phyloP scores from a whole-genome alignment of 1,284 basidiomycete genomes.

The Cutaneotrichosporon cavernicola region DNA sequence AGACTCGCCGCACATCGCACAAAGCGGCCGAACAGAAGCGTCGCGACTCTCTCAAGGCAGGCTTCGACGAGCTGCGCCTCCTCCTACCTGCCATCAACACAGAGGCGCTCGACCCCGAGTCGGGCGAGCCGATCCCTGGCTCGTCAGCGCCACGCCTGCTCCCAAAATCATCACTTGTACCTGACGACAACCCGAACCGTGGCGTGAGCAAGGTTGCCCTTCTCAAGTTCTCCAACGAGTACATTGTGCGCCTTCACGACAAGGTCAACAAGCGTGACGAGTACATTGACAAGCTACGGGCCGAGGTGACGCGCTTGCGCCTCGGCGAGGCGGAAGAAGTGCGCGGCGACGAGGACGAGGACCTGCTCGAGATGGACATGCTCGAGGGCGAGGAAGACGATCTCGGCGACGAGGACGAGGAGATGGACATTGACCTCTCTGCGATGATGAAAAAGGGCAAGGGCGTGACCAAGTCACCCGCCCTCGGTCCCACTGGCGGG shows the following conservation, averaged over 20 bases:
- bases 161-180: slow-evolving; percentile 66
- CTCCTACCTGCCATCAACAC: slow-evolving; percentile 77
- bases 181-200: slow-evolving; percentile 83
- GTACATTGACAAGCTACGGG: slow-evolving; percentile 70
- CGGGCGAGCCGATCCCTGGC: slow-evolving; percentile 70
- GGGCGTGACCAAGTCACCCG: slow-evolving; percentile 5
- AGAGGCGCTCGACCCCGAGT: slow-evolving; percentile 67
- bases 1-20: slow-evolving; percentile 73
- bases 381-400: slow-evolving; percentile 41
- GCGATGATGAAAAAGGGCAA: slow-evolving; percentile 5
- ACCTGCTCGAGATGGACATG: slow-evolving; percentile 45
- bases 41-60: slow-evolving; percentile 90
- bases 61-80: slow-evolving; percentile 87
- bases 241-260: slow-evolving; percentile 70
- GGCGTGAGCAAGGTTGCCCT: slow-evolving; percentile 94
- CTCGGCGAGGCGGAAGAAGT: slow-evolving; percentile 32
- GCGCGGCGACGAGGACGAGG: slow-evolving; percentile 40
- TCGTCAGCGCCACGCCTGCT: slow-evolving; percentile 80
- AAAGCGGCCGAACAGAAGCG: slow-evolving; percentile 97
- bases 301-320: slow-evolving; percentile 67
- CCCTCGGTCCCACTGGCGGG: slow-evolving; percentile 9
- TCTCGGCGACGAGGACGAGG: slow-evolving; percentile 28
- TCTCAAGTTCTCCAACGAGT: slow-evolving; percentile 84
- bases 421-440: slow-evolving; percentile 36
- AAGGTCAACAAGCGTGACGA: slow-evolving; percentile 78